Base-by-base conservation (phyloP, 306 rosid species). In the Leucaena leucocephala region DNA sequence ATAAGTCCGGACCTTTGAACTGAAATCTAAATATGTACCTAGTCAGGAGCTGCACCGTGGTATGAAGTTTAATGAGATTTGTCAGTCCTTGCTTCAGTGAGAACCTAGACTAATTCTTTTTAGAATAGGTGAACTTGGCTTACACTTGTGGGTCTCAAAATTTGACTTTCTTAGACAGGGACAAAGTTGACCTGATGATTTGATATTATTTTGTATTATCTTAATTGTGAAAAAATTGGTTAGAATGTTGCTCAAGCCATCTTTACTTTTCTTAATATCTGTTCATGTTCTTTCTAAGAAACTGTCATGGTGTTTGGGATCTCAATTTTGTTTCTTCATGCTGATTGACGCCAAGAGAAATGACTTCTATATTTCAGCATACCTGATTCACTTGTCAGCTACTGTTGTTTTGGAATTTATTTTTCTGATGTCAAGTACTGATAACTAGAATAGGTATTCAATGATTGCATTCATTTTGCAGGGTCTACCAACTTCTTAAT, bases 401-500 rank as follows among this genome's bases (percentile, higher is more conserved):
- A 21, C 38, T 68, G 64, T 5, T 43, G 54, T 43, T 43, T 19
- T 42, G 54, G n/a, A 48, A 68, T 43, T 68, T 67, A n/a, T 10
- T 40, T 67, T 44, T 14, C 34, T 42, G 49, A 27, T 27, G 27
- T 27, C 27, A 27, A 27, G 27, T 27, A 27, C 27, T 27, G 27
- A n/a, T 40, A 19, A 43, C 15, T 13, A 21, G 72, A 42, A 68
- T 17, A 42, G 7, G 3, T 67, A 67, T 42, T 67, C 72, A 67
- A 22, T 40, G 72, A 42, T 38, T 42, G 13, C n/a, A 3, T 68
- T 68, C 73, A 44, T 43, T 43, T 68, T 68, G 73, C 73, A 68
- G 73, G 55, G 48, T 39, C 16, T 68, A 68, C 55, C 21, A 43
- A 21, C 73, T 68, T 43, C 73, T 68, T 8, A 44, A 68, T 44